These are phyloP conservation scores for Letharia lupina DNA, from an alignment of 495 filamentous ascomycete species.

Conservation along the genomic window DNA sequence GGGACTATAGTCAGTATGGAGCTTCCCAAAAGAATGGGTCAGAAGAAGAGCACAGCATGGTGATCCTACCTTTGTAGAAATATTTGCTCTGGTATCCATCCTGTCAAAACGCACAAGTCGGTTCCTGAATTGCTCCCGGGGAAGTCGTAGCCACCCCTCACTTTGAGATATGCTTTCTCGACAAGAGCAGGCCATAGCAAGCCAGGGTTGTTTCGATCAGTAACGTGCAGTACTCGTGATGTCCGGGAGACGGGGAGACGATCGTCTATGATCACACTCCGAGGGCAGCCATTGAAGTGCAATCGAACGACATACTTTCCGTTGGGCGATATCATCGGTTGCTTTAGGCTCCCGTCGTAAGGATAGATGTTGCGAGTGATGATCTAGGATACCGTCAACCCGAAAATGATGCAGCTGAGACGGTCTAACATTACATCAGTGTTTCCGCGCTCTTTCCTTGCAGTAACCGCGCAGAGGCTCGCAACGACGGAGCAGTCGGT, in stretches of 20 bases:
- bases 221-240: slow-evolving; percentile 67
- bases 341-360: slow-evolving; percentile 46
- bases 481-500: slow-evolving; percentile 97
- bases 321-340: slow-evolving; percentile 55
- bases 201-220: slow-evolving; percentile 68
- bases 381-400: slow-evolving; percentile 43
- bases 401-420: background rate
- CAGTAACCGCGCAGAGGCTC: slow-evolving; percentile 75
- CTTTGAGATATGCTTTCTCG: slow-evolving; percentile 97
- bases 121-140: slow-evolving; percentile 97
- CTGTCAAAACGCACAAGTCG: slow-evolving; percentile 81
- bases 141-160: slow-evolving; percentile 94
- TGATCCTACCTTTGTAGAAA: slow-evolving; percentile 61
- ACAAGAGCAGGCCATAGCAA: slow-evolving; percentile 88
- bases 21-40: background rate
- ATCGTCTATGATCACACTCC: slow-evolving; percentile 85
- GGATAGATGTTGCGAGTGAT: slow-evolving; percentile 66
- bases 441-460: slow-evolving; percentile 54
- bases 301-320: slow-evolving; percentile 90
- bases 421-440: slow-evolving; percentile 39
- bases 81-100: slow-evolving; percentile 95
- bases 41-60: background rate
- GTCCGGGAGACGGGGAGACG: slow-evolving; percentile 74
- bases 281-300: slow-evolving; percentile 89
- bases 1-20: background rate